Base-by-base conservation (phyloP, 2,329 filamentous ascomycete species). In the Didymosphaeria variabile region DNA sequence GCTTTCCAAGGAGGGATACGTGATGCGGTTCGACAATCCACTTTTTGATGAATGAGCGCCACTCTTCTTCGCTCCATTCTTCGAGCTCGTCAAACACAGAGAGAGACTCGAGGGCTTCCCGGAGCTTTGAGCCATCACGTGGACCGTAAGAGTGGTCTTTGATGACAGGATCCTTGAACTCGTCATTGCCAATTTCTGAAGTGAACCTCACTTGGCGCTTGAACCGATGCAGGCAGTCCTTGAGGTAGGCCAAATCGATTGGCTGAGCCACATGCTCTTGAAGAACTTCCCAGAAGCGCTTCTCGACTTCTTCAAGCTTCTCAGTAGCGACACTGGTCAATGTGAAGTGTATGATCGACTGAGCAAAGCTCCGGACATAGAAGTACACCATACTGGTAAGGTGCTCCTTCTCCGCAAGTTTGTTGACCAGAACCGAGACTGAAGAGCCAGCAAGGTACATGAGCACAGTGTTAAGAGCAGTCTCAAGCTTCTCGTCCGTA, bases 361-460 rank as follows among this genome's bases (percentile, higher is more conserved):
- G 90, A 2, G 94, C 93, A 52, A 94, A 88, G 29, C 88, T 86
- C 65, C 97, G 93, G 70, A 88, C 90, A 77, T 87, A 90, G 77
- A 91, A 93, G 52, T 89, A 89, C 12, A 98, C 89, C 7, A 90
- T 92, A 79, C 93, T 97, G 3, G 93, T 92, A 49, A 98, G 86
- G 68, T 97, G 91, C 78, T 98, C 94, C 70, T 90, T 93, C 75
- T 99, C 95, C 2, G 99, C 95, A 62, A 99, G 86, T 19, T 89
- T 86, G 68, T 98, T 98, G 73, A 98, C 94, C 6, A 99, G 83
- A 1, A 99, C 84, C 0, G 94, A 94, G 2, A 97, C 93, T 0
- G 96, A 97, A 0, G 95, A 98, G 6, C 94, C 95, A 64, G 92
- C 93, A 19, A 99, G 87, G 72, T 98, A 99, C 1, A 90, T 89